Base-by-base conservation (phyloP, 441 rosid species). In the Pelargonium exstipulatum region DNA sequence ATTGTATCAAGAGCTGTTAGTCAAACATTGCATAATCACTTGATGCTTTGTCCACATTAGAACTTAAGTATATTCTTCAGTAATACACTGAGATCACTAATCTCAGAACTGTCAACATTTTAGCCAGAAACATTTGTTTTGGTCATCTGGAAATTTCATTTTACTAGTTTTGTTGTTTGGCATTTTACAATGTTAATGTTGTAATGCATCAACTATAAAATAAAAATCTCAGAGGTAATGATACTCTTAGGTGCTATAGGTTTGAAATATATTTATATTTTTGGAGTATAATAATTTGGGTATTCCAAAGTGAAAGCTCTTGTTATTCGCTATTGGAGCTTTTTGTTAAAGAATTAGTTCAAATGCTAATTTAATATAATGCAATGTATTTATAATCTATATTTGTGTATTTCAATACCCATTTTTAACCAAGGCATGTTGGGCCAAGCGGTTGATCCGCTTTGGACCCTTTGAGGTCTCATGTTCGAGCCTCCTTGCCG, bases 331-430 rank as follows among this genome's bases (percentile, higher is more conserved):
- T 57, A n/a, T 20, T 57, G 62, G 12, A 57, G 10, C 35, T 62
- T 20, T 57, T 65, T 22, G 61, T 13, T 13, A n/a, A 35, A 18
- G 37, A 26, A 22, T 57, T 9, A 43, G 43, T 49, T 62, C 63
- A 60, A 62, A 40, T 63, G 55, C 0, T 6, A 63, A 62, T 13
- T 35, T 68, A 37, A 9, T 64, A 14, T 55, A 42, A 40, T 65
- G 7, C 51, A 10, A 32, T 42, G 6, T 61, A 49, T 22, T 64
- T 35, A 48, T 72, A 6, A 49, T 57, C 35, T 58, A 9, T 13
- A 46, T 43, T 60, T 5, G 12, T 67, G 10, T 48, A 2, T 65
- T 35, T 57, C 73, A 55, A 22, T 58, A 3, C 63, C 24, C 37
- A 53, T 65, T 20, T 24, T 20, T 20, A 20, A 20, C 22, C 22